Percentiles rank a stretch among this genome's conserved stretches.
Conservation (phyloP, 176 grass and related monocot species). For the Bolboschoenus planiculmis region DNA sequence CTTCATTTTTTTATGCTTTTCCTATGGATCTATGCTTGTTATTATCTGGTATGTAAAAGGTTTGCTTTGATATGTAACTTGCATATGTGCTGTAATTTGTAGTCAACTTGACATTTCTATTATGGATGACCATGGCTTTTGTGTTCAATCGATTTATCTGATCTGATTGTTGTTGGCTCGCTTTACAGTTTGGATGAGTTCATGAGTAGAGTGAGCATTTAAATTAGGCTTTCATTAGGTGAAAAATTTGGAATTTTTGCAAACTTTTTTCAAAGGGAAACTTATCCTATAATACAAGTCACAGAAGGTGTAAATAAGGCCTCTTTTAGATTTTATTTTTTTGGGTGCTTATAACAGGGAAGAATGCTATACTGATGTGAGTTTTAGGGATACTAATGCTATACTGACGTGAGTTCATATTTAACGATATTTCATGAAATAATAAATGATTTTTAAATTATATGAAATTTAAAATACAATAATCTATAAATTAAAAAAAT, state of each 20-base stretch:
- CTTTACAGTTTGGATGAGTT: neutral
- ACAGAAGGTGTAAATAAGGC: neutral
- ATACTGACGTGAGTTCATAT: too few relatives aligned
- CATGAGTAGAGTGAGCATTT: neutral
- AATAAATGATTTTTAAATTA: too few relatives aligned
- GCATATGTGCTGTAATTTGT: slow-evolving; percentile 18
- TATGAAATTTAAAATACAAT: too few relatives aligned
- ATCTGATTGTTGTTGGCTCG: neutral
- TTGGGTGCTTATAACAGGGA: too few relatives aligned
- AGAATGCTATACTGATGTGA: neutral
- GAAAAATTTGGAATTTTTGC: neutral
- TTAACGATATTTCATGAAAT: too few relatives aligned
- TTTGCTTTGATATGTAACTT: slow-evolving; percentile 24
- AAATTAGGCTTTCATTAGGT: neutral
- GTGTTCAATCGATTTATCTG: neutral
- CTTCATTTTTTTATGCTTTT: neutral
- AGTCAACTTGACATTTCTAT: slow-evolving; percentile 1
- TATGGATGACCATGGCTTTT: slow-evolving; percentile 2
- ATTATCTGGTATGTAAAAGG: slow-evolving; percentile 21
- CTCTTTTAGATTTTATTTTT: too few relatives aligned
- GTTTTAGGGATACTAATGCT: neutral
- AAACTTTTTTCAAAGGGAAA: neutral
- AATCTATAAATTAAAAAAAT: too few relatives aligned
- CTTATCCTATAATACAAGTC: neutral
- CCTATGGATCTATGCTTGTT: slow-evolving; percentile 13